These are phyloP conservation scores for Backusella liffmaniae DNA, from an alignment of 192 early-diverging fungal genomes.

Conservation along the genomic window DNA sequence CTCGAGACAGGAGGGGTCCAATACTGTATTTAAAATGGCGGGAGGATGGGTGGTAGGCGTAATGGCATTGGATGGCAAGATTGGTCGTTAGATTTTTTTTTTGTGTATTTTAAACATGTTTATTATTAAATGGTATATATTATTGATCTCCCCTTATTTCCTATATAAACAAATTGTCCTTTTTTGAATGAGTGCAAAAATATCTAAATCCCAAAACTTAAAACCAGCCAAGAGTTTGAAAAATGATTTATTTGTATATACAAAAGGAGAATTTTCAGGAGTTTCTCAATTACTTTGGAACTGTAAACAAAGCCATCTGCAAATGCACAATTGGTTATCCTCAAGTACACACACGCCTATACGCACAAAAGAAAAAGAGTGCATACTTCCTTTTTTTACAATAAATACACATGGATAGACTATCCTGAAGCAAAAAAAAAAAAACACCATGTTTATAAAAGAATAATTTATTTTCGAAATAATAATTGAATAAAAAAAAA, in stretches of 20 bases:
- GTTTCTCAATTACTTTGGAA: background rate
- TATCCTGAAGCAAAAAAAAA: no score
- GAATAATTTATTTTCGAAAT: no score
- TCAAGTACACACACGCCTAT: no score
- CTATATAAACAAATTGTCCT: background rate
- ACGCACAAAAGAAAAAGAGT: no score
- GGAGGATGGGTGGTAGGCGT: slow-evolving; percentile 13
- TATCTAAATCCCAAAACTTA: background rate
- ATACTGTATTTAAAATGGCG: slow-evolving; percentile 19
- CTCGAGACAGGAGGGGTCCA: slow-evolving; percentile 20
- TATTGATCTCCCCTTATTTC: background rate
- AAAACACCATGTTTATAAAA: no score
- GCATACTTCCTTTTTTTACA: background rate
- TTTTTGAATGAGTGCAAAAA: background rate
- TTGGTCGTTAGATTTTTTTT: background rate
- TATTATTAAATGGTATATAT: background rate
- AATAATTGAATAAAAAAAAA: no score
- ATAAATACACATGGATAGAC: no score
- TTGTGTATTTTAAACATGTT: slow-evolving; percentile 8
- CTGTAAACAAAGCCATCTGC: background rate
- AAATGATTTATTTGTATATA: background rate
- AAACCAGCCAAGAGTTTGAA: background rate
- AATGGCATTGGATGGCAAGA: slow-evolving; percentile 5
- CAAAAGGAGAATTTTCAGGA: background rate
- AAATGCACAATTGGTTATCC: background rate